Conservation (phyloP, 148 eudicot species). For the Fallopia convolvulus region DNA sequence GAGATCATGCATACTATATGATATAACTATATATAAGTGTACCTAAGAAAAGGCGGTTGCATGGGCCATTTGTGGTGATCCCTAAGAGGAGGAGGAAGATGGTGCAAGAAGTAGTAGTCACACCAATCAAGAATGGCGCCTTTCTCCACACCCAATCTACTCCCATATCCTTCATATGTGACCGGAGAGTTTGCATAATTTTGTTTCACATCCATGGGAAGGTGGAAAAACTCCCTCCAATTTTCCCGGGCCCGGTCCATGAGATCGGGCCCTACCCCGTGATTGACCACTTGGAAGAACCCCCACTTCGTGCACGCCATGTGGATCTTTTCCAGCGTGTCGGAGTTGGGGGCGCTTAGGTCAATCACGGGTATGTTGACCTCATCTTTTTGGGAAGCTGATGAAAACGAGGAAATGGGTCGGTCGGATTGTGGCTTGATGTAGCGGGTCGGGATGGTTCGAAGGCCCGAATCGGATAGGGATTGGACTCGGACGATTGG, state of each 20-base stretch:
- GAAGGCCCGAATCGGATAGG: constrained; percentile 50
- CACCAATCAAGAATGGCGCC: constrained; percentile 94
- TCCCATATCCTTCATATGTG: constrained; percentile 93
- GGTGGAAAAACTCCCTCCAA: constrained; percentile 74
- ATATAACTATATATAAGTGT: neutral
- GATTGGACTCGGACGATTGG: constrained; percentile 84
- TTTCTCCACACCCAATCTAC: constrained; percentile 70
- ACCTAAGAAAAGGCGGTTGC: constrained; percentile 53
- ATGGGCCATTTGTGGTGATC: constrained; percentile 79
- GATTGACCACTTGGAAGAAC: constrained; percentile 75
- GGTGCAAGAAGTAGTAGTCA: constrained; percentile 83
- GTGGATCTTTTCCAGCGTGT: constrained; percentile 24
- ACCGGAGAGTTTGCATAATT: constrained; percentile 49
- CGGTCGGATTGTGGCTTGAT: constrained; percentile 48
- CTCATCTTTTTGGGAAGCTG: neutral
- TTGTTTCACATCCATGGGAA: constrained; percentile 75
- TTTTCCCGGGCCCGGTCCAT: constrained; percentile 52
- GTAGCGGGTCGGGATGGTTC: constrained; percentile 46
- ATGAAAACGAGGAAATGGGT: constrained; percentile 19
- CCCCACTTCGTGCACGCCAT: constrained; percentile 74
- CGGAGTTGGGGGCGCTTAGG: constrained; percentile 17
- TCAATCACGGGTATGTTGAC: constrained; percentile 64
- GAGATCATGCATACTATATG: too few relatives aligned
- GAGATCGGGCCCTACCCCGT: constrained; percentile 52
- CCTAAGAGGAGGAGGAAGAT: constrained; percentile 43